Evolutionary conservation across 306 rosid species (phyloP).

Genomic region (Trifolium dubium): DNA sequence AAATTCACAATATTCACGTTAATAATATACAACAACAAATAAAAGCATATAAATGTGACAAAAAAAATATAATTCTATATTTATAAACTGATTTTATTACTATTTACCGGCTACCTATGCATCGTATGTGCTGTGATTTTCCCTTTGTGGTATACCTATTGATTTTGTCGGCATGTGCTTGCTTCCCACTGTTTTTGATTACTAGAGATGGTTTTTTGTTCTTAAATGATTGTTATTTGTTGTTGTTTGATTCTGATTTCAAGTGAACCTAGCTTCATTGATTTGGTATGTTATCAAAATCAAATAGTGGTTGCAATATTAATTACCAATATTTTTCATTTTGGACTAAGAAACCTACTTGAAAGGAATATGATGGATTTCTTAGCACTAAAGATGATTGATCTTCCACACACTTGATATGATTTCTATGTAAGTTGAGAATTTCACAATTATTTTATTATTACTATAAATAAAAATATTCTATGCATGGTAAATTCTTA

Average conservation of each 20-base stretch:
- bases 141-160: slow-evolving; percentile 34
- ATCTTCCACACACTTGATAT: too few relatives aligned
- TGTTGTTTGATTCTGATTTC: neutral
- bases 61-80: neutral
- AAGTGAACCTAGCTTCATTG: neutral
- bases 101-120: slow-evolving; percentile 19
- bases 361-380: neutral
- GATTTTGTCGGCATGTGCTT: slow-evolving; percentile 41
- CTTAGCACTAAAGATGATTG: too few relatives aligned
- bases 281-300: slow-evolving; percentile 10
- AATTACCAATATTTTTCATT: neutral
- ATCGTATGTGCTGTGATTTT: slow-evolving; percentile 33
- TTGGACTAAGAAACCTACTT: neutral
- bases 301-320: slow-evolving; percentile 1
- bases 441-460: too few relatives aligned
- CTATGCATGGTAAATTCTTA: too few relatives aligned
- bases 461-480: too few relatives aligned
- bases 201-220: neutral
- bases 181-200: neutral
- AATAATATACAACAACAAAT: too few relatives aligned
- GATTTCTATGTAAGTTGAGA: too few relatives aligned
- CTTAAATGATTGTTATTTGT: neutral
- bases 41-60: too few relatives aligned
- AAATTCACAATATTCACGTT: too few relatives aligned
- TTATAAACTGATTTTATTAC: neutral